Conservation (phyloP, 805 yeast species). For the Candida pini region DNA sequence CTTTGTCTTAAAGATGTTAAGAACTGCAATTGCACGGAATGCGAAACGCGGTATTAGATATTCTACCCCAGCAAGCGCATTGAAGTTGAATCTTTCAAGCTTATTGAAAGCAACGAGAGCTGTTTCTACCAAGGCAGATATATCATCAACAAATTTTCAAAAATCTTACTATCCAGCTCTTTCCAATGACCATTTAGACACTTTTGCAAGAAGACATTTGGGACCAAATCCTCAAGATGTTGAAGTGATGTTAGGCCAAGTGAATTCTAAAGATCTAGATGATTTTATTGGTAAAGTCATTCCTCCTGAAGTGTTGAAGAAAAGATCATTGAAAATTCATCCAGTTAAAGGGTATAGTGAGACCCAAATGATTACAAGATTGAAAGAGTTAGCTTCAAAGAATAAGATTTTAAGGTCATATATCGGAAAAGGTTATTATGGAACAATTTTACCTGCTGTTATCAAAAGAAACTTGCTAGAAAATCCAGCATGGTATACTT, state of each 20-base stretch:
- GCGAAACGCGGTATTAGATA: too few relatives aligned
- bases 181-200: slow-evolving; percentile 46
- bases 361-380: slow-evolving; percentile 65
- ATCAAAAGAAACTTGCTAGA: slow-evolving; percentile 89
- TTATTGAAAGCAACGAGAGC: too few relatives aligned
- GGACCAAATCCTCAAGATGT: slow-evolving; percentile 73
- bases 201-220: slow-evolving; percentile 85
- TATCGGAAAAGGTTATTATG: slow-evolving; percentile 93
- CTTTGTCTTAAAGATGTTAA: too few relatives aligned
- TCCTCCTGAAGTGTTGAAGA: slow-evolving; percentile 68
- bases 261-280: slow-evolving; percentile 64
- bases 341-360: slow-evolving; percentile 79
- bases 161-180: slow-evolving; percentile 40
- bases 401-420: slow-evolving; percentile 69
- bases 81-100: too few relatives aligned
- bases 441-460: slow-evolving; percentile 85
- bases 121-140: slow-evolving; percentile 40
- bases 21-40: too few relatives aligned
- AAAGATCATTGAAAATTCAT: slow-evolving; percentile 58
- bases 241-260: slow-evolving; percentile 52
- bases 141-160: slow-evolving; percentile 49
- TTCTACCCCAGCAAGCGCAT: too few relatives aligned
- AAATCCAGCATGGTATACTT: slow-evolving; percentile 97
- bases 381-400: slow-evolving; percentile 64
- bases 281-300: slow-evolving; percentile 68